A percentile compares a stretch with the other conserved stretches of the same genome.
phyloP scores from a whole-genome alignment of 306 rosid genomes.

The Quercus variabilis region DNA sequence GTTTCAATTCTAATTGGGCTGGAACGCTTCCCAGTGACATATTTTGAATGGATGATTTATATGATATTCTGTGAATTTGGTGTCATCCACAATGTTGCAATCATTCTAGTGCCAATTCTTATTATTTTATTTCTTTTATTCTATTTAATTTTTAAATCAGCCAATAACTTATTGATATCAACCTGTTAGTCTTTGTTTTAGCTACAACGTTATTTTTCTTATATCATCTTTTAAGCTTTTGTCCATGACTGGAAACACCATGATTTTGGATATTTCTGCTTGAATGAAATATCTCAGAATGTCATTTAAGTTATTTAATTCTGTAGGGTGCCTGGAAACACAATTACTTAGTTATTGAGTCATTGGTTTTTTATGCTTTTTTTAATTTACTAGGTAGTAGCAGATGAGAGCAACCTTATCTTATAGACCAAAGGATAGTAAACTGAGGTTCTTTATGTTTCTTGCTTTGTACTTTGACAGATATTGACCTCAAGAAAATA shows the following conservation, averaged over 20 bases:
- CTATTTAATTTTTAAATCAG: background rate
- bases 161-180: background rate
- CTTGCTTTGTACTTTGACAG: conserved; percentile 36
- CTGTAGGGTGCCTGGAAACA: background rate
- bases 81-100: background rate
- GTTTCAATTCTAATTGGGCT: background rate
- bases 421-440: background rate
- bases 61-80: background rate
- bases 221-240: background rate
- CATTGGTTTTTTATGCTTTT: background rate
- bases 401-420: background rate
- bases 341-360: background rate
- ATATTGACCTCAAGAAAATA: conserved; percentile 66
- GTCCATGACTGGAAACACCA: background rate
- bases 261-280: background rate
- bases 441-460: background rate
- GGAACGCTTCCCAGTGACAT: background rate
- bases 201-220: background rate
- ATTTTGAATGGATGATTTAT: background rate
- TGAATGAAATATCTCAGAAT: background rate
- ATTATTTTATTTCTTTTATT: background rate
- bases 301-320: background rate
- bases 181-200: background rate
- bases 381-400: background rate
- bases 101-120: background rate